Evolutionary conservation across 164 flowering plant genomes (phyloP).

Genomic region (Macadamia tetraphylla): DNA sequence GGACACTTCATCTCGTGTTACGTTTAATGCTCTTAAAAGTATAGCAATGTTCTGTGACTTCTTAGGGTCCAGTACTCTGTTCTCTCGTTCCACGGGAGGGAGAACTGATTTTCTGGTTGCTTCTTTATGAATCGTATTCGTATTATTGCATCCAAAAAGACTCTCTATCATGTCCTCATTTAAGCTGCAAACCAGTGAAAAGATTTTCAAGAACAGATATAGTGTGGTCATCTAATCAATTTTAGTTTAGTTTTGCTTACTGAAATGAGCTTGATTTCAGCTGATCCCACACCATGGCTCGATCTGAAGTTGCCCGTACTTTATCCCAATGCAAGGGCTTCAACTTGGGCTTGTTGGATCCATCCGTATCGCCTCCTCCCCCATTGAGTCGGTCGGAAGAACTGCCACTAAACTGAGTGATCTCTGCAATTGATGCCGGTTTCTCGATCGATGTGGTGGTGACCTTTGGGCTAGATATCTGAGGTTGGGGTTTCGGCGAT

Average conservation of each 20-base stretch:
- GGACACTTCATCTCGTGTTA: conserved; percentile 82
- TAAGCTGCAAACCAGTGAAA: conserved; percentile 44
- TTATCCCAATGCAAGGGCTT: conserved; percentile 99
- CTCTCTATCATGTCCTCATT: conserved; percentile 95
- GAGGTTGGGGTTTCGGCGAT: conserved; percentile 18
- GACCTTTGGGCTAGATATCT: conserved; percentile 21
- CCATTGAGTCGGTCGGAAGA: conserved; percentile 34
- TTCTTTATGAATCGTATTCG: conserved; percentile 49
- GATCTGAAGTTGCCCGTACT: conserved; percentile 86
- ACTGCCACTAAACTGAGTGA: conserved; percentile 3
- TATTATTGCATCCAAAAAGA: conserved; percentile 76
- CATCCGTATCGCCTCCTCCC: conserved; percentile 41
- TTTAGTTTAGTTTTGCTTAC: conserved; percentile 42
- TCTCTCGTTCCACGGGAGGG: conserved; percentile 56
- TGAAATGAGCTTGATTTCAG: conserved; percentile 90
- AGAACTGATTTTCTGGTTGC: conserved; percentile 46
- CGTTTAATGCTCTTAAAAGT: conserved; percentile 85
- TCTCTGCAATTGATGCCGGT: conserved; percentile 22
- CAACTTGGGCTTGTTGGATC: conserved; percentile 56
- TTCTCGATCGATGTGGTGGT: conserved; percentile 11
- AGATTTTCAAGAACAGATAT: conserved; percentile 7
- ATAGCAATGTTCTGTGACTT: conserved; percentile 98
- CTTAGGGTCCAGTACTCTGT: conserved; percentile 90
- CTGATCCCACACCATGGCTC: conserved; percentile 97
- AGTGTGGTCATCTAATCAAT: neutral